Conservation (phyloP, 1,284 basidiomycete species). For the Pholiota adiposa region DNA sequence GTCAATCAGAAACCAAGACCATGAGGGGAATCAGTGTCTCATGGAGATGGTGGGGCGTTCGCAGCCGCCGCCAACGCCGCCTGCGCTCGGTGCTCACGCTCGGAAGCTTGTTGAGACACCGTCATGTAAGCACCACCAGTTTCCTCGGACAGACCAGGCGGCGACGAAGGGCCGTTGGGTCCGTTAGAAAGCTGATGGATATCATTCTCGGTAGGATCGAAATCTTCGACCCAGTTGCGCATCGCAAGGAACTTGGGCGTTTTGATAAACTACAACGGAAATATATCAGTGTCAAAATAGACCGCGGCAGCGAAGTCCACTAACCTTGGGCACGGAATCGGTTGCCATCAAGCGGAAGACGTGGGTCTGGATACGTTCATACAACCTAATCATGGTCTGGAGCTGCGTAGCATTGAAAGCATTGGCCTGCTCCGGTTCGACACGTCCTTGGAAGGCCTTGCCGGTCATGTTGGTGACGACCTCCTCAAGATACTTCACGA, state of each 20-base stretch:
- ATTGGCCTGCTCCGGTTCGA: conserved; percentile 78
- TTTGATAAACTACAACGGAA: conserved; percentile 72
- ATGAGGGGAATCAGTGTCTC: conserved; percentile 14
- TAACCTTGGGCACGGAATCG: conserved; percentile 93
- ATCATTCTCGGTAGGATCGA: conserved; percentile 68
- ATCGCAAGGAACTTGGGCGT: conserved; percentile 78
- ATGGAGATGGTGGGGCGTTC: conserved; percentile 21
- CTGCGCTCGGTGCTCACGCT: conserved; percentile 58
- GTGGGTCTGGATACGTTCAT: conserved; percentile 95
- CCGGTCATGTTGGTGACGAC: conserved; percentile 79
- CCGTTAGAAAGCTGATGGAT: conserved; percentile 51
- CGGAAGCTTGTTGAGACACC: conserved; percentile 76
- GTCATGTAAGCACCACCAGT: conserved; percentile 83
- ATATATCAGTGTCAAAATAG: conserved; percentile 11
- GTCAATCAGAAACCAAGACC: conserved; percentile 5
- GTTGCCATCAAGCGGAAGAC: conserved; percentile 98
- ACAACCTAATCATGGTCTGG: conserved; percentile 91
- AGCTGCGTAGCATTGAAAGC: conserved; percentile 92
- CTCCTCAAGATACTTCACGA: conserved; percentile 91
- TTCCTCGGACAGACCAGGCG: conserved; percentile 75
- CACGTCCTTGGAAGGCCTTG: conserved; percentile 75
- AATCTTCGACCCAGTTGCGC: conserved; percentile 75
- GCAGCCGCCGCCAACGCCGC: conserved; percentile 23
- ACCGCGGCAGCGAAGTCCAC: conserved; percentile 24
- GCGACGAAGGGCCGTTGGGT: conserved; percentile 54